These are phyloP conservation scores for Penicillium brevicompactum DNA, from an alignment of 2,329 filamentous ascomycete genomes.

Conservation along the genomic window DNA sequence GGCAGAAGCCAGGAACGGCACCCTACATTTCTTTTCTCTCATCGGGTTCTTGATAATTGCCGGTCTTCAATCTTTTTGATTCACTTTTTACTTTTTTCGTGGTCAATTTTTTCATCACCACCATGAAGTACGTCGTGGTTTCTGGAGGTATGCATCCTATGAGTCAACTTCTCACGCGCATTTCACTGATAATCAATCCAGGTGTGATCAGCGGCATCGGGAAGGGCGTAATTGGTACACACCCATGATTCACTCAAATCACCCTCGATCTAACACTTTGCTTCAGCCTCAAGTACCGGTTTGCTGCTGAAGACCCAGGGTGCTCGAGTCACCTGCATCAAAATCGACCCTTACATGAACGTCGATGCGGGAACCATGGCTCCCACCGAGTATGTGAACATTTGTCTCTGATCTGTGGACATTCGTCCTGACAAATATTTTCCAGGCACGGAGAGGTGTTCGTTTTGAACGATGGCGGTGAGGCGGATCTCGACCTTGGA, in stretches of 20 bases:
- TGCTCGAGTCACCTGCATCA: slow-evolving; percentile 30
- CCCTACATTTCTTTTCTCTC: slow-evolving; percentile 19
- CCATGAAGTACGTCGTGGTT: slow-evolving; percentile 76
- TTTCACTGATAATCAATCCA: slow-evolving; percentile 16
- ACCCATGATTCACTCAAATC: not conserved
- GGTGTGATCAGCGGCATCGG: slow-evolving; percentile 54
- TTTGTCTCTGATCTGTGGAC: not conserved
- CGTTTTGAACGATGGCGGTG: slow-evolving; percentile 79
- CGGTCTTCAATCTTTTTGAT: not conserved
- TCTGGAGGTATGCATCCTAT: slow-evolving; percentile 62
- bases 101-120: not conserved
- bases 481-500: slow-evolving; percentile 72
- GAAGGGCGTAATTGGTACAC: slow-evolving; percentile 62
- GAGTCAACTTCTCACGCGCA: not conserved
- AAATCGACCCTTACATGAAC: slow-evolving; percentile 69
- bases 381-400: slow-evolving; percentile 18
- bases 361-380: slow-evolving; percentile 71
- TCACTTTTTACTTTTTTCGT: slow-evolving; percentile 2
- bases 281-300: slow-evolving; percentile 45
- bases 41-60: slow-evolving; percentile 1
- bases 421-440: not conserved
- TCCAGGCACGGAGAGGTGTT: slow-evolving; percentile 82
- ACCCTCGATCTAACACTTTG: slow-evolving; percentile 5
- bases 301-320: slow-evolving; percentile 32
- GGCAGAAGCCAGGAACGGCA: slow-evolving; percentile 21